These are phyloP conservation scores for Cladobotryum mycophilum DNA, from an alignment of 2,329 filamentous ascomycete genomes.

Conservation along the genomic window DNA sequence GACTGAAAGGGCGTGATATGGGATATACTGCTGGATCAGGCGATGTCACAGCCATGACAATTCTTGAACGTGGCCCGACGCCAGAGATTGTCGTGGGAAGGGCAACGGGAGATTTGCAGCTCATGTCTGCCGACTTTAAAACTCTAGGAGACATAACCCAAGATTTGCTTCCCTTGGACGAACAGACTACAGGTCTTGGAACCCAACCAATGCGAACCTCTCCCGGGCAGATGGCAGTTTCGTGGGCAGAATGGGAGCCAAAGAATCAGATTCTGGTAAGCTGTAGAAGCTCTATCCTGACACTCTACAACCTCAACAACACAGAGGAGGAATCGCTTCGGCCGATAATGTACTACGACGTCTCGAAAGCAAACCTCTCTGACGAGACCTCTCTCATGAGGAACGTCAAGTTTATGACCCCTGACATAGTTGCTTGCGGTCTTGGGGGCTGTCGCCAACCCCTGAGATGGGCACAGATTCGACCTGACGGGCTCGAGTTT, in stretches of 20 bases:
- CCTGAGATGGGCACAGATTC: conserved; percentile 40
- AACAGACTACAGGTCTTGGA: conserved; percentile 3
- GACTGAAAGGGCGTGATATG: conserved; percentile 30
- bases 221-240: conserved; percentile 20
- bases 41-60: conserved; percentile 42
- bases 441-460: conserved; percentile 37
- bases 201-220: conserved; percentile 10
- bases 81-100: conserved; percentile 40
- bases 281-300: conserved; percentile 24
- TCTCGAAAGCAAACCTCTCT: conserved; percentile 14
- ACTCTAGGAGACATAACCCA: conserved; percentile 21
- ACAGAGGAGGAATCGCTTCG: conserved; percentile 9
- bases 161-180: conserved; percentile 16
- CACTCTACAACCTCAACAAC: conserved; percentile 22
- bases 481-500: conserved; percentile 38
- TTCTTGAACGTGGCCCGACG: conserved; percentile 30
- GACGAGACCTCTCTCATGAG: conserved; percentile 23
- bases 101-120: conserved; percentile 42
- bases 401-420: conserved; percentile 40
- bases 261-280: conserved; percentile 24
- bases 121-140: conserved; percentile 34
- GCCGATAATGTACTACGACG: conserved; percentile 21
- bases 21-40: conserved; percentile 40
- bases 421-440: conserved; percentile 39
- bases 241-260: conserved; percentile 29